Evolutionary conservation across 2,329 filamentous ascomycete genomes (phyloP).

Genomic region (Stemphylium beticola): DNA sequence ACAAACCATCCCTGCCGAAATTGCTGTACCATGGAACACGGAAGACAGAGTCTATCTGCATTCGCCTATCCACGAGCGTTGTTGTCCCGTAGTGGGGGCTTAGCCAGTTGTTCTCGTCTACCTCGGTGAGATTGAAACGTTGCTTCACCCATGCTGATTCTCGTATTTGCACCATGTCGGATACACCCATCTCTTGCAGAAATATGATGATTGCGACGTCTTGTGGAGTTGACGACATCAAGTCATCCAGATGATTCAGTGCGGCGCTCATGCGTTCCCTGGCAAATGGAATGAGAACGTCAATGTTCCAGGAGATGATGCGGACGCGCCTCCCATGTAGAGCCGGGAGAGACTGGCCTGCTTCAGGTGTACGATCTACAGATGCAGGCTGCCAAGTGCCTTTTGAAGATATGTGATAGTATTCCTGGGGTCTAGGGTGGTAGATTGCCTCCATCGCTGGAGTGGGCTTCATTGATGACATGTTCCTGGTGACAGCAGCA

Average conservation of each 20-base stretch:
- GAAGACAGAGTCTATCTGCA: slow-evolving; percentile 56
- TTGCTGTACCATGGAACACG: slow-evolving; percentile 58
- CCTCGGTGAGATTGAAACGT: slow-evolving; percentile 58
- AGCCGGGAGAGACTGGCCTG: neutral
- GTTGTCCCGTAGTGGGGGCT: slow-evolving; percentile 59
- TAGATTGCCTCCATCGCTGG: slow-evolving; percentile 10
- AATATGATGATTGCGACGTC: slow-evolving; percentile 52
- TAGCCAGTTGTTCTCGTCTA: slow-evolving; percentile 54
- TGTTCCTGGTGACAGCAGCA: neutral
- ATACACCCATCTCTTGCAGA: slow-evolving; percentile 60
- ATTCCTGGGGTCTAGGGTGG: slow-evolving; percentile 21
- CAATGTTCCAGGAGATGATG: slow-evolving; percentile 58
- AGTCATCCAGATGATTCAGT: slow-evolving; percentile 46
- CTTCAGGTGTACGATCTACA: neutral
- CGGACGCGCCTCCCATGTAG: slow-evolving; percentile 22
- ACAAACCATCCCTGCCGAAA: slow-evolving; percentile 62
- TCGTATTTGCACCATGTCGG: slow-evolving; percentile 55
- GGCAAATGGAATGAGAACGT: slow-evolving; percentile 50
- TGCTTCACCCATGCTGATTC: slow-evolving; percentile 56
- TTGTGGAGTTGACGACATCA: slow-evolving; percentile 29
- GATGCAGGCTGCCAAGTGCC: neutral
- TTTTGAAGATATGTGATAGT: neutral
- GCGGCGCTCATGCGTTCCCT: slow-evolving; percentile 52
- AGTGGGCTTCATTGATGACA: neutral
- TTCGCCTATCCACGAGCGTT: slow-evolving; percentile 57